Evolutionary conservation across 2,329 filamentous ascomycete genomes (phyloP).

Genomic region (Paramyrothecium sp.): DNA sequence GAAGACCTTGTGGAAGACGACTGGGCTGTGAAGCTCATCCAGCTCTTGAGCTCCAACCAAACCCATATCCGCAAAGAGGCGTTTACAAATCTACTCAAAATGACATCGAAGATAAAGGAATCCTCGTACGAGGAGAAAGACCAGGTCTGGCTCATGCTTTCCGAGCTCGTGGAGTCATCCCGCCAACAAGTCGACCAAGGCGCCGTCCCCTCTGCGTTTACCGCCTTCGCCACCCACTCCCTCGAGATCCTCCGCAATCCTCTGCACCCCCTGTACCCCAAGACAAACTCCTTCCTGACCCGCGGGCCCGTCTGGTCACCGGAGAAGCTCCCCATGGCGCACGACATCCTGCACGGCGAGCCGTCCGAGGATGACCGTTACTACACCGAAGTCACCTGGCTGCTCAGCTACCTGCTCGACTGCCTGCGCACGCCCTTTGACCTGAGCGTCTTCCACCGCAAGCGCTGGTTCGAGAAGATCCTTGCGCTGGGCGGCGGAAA

Average conservation of each 20-base stretch:
- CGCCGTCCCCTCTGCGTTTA: constrained; percentile 70
- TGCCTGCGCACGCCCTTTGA: constrained; percentile 60
- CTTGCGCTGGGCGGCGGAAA: constrained; percentile 64
- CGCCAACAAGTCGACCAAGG: constrained; percentile 49
- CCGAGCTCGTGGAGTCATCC: constrained; percentile 76
- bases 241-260: constrained; percentile 73
- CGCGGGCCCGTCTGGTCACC: constrained; percentile 74
- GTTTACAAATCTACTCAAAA: constrained; percentile 64
- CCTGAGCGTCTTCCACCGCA: constrained; percentile 58
- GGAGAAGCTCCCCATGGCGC: constrained; percentile 70
- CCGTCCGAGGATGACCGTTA: constrained; percentile 72
- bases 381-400: constrained; percentile 72
- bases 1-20: constrained; percentile 80
- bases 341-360: constrained; percentile 59
- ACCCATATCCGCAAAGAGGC: constrained; percentile 78
- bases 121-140: constrained; percentile 74
- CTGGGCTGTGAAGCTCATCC: constrained; percentile 65
- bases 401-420: constrained; percentile 68
- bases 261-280: constrained; percentile 78
- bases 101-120: constrained; percentile 60
- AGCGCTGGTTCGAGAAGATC: constrained; percentile 72
- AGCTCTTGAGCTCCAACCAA: constrained; percentile 74
- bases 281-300: constrained; percentile 82
- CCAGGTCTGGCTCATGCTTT: constrained; percentile 75
- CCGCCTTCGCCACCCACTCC: constrained; percentile 71